These are phyloP conservation scores for Silene conica DNA, from an alignment of 148 eudicot species.

Conservation along the genomic window DNA sequence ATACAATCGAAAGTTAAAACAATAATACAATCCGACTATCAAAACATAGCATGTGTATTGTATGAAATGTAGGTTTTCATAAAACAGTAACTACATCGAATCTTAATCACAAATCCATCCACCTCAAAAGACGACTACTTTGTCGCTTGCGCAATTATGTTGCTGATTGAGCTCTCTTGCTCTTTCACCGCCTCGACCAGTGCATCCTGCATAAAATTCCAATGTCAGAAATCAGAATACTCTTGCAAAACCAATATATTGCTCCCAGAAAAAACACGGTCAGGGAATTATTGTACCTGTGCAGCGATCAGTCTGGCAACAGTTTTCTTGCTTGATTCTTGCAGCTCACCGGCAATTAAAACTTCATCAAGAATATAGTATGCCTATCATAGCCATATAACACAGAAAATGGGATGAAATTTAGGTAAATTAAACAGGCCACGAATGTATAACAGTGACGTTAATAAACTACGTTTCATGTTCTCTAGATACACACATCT, in stretches of 20 bases:
- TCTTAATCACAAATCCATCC: background rate
- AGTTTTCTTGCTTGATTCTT: conserved; percentile 93
- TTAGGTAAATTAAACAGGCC: background rate
- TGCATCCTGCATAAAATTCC: conserved; percentile 54
- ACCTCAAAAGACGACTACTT: conserved; percentile 16
- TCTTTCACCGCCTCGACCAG: conserved; percentile 89
- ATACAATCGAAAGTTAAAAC: too few species aligned
- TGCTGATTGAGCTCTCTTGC: conserved; percentile 51
- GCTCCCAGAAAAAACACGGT: background rate
- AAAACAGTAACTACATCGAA: background rate
- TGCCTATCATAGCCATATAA: conserved; percentile 46
- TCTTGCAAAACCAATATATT: background rate
- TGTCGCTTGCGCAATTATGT: conserved; percentile 85
- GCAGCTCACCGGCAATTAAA: conserved; percentile 92
- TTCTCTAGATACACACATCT: background rate
- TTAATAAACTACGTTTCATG: background rate
- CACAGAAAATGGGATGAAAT: background rate
- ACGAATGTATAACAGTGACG: background rate
- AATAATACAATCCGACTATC: too few species aligned
- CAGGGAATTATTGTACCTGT: conserved; percentile 46
- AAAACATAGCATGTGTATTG: background rate
- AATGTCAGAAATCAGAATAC: conserved; percentile 10
- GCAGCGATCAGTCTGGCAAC: conserved; percentile 84
- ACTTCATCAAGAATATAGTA: conserved; percentile 87
- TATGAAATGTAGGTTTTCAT: background rate